Evolutionary conservation across 257 asterid genomes (phyloP).

Genomic region (Primulina huaijiensis): DNA sequence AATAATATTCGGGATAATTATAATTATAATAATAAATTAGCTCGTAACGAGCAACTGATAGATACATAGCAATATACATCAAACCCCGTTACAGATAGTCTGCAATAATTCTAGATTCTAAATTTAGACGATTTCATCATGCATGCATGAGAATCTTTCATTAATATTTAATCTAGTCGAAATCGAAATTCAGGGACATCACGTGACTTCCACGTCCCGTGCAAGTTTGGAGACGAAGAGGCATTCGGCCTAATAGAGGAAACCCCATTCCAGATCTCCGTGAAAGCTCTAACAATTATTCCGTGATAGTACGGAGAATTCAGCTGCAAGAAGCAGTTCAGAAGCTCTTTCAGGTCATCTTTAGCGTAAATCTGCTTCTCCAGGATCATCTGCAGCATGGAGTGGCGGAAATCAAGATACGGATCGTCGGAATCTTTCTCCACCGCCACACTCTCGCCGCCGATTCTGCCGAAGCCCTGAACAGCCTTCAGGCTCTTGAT

Average conservation of each 20-base stretch:
- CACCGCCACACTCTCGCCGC: conserved; percentile 71
- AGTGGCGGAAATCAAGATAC: conserved; percentile 73
- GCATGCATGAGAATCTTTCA: no score
- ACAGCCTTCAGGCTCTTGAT: conserved; percentile 27
- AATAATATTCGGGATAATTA: no score
- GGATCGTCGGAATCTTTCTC: conserved; percentile 92
- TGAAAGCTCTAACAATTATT: conserved; percentile 67
- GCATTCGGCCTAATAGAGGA: conserved; percentile 24
- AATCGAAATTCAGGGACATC: no score
- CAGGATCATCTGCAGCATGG: conserved; percentile 92
- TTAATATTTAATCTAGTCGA: no score
- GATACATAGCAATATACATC: no score
- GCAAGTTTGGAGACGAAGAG: conserved; percentile 22
- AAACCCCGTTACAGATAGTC: no score
- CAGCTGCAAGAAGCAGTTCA: conserved; percentile 81
- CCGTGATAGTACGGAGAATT: conserved; percentile 84
- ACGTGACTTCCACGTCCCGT: no score
- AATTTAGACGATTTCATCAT: no score
- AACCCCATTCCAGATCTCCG: conserved; percentile 87
- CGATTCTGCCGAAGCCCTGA: conserved; percentile 63
- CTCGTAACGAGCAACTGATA: no score
- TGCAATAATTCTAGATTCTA: no score
- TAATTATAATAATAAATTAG: no score
- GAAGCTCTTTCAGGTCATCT: conserved; percentile 65
- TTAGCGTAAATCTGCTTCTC: conserved; percentile 70